These are phyloP conservation scores for Xerocomus nothofagi DNA, from an alignment of 1,284 basidiomycete species.

Conservation along the genomic window DNA sequence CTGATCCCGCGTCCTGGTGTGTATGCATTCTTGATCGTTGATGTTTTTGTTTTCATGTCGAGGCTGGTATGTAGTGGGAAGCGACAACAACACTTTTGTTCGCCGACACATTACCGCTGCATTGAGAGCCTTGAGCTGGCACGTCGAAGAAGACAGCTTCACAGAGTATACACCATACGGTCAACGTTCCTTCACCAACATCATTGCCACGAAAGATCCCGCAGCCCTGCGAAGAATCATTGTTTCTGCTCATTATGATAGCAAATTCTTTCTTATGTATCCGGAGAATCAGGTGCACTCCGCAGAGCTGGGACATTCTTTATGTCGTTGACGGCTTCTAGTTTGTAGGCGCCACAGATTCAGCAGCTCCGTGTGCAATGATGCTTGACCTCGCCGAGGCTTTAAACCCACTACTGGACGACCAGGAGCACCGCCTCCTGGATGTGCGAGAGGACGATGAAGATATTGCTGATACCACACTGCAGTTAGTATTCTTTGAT, in stretches of 20 bases:
- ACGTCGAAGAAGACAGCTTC: constrained; percentile 83
- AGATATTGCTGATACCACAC: constrained; percentile 76
- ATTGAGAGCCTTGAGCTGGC: constrained; percentile 76
- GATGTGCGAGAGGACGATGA: constrained; percentile 69
- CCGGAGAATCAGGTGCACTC: constrained; percentile 69
- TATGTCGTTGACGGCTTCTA: constrained; percentile 34
- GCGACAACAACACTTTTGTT: constrained; percentile 77
- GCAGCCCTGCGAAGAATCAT: constrained; percentile 79
- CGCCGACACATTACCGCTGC: constrained; percentile 73
- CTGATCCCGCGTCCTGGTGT: constrained; percentile 79
- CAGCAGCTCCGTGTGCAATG: constrained; percentile 93
- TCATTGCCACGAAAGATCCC: constrained; percentile 93
- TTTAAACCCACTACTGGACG: constrained; percentile 68
- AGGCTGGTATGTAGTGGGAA: constrained; percentile 56
- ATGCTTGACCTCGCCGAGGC: constrained; percentile 88
- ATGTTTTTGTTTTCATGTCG: constrained; percentile 9
- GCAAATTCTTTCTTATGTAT: constrained; percentile 80
- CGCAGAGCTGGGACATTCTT: neutral
- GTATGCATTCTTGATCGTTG: constrained; percentile 33
- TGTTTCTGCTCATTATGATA: constrained; percentile 95
- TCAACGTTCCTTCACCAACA: constrained; percentile 79
- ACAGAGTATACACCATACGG: constrained; percentile 84
- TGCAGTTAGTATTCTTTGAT: constrained; percentile 97
- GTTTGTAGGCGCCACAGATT: constrained; percentile 98
- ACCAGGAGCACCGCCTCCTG: constrained; percentile 56